Evolutionary conservation across 108 stramenopile genomes (phyloP), one percentile per base, ranked within the genome.

Genomic region (Nitzschia putrida): DNA sequence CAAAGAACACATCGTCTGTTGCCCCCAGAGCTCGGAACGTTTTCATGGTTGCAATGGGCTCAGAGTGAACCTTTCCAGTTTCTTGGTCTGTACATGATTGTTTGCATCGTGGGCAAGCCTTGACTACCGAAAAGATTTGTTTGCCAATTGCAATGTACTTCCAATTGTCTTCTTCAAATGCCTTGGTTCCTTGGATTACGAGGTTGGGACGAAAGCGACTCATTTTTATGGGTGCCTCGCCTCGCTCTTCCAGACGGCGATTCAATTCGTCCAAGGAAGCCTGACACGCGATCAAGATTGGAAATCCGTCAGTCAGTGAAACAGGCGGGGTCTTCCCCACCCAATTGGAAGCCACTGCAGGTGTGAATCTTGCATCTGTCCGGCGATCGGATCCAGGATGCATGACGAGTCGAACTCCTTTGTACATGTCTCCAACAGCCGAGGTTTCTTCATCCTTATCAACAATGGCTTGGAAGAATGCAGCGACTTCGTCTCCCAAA

Each of bases 121-220:
- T 94, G 34, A 87, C 81, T 38, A 94, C 73, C 50, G 88, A 85
- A 29, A 93, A 79, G 6, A 94, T 53, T 23, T 76, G 53, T 40
- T 77, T 56, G 10, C 87, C 89, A 65, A 94, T 91, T 45, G 76
- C 55, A 66, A 94, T 89, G 10, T 83, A 80, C 65, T 94, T 94
- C 92, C 92, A 94, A 14, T 53, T 76, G 70, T 94, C 92, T 79
- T 94, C 92, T 41, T 91, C 92, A 66, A 94, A 94, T 10, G 92
- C 80, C 71, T 85, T 61, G 24, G 71, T 58, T 0, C 65, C 65
- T 38, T 44, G 43, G 5, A 53, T 66, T 0, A 66, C 51, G 34
- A 94, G 89, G 66, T 94, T 94, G 37, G 92, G 90, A 25, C 92
- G 88, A 52, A 94, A 94, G 16, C 82, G 78, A 75, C 78, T 88